A percentile compares a stretch with the other conserved stretches of the same genome.
phyloP scores from a whole-genome alignment of 495 filamentous ascomycete species.

The Immersiella caudata region DNA sequence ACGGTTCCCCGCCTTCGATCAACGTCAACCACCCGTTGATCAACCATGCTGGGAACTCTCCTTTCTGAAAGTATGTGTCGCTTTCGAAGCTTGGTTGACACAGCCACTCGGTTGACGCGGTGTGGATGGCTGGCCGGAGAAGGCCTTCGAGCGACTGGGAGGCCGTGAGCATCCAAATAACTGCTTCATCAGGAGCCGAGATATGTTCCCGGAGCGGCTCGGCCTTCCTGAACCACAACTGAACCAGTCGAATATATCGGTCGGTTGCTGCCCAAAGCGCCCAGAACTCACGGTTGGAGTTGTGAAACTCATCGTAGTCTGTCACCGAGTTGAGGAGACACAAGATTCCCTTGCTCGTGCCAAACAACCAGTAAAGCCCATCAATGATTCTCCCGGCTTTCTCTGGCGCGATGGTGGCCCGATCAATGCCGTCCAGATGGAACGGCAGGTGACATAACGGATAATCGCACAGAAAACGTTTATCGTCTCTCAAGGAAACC shows the following conservation, averaged over 20 bases:
- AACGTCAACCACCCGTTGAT: slow-evolving; percentile 13
- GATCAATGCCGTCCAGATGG: slow-evolving; percentile 16
- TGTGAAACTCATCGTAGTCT: slow-evolving; percentile 17
- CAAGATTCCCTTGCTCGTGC: slow-evolving; percentile 7
- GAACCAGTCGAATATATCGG: slow-evolving; percentile 14
- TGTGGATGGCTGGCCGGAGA: slow-evolving; percentile 2
- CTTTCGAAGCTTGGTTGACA: slow-evolving; percentile 11
- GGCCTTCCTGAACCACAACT: slow-evolving; percentile 13
- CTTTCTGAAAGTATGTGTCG: slow-evolving; percentile 8
- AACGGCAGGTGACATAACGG: slow-evolving; percentile 13
- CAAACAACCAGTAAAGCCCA: slow-evolving; percentile 22
- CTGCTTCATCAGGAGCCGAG: not conserved
- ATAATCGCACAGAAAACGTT: slow-evolving; percentile 13
- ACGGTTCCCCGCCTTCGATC: not conserved
- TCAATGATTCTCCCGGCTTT: slow-evolving; percentile 9
- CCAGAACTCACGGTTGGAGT: slow-evolving; percentile 7
- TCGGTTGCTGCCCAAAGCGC: slow-evolving; percentile 18
- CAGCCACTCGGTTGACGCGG: slow-evolving; percentile 13
- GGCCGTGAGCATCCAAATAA: slow-evolving; percentile 10
- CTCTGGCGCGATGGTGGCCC: not conserved
- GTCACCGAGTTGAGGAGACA: slow-evolving; percentile 6
- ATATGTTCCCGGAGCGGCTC: not conserved
- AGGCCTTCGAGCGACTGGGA: not conserved
- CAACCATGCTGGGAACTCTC: slow-evolving; percentile 9
- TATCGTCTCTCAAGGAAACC: slow-evolving; percentile 7